phyloP scores from a whole-genome alignment of 2,329 filamentous ascomycete species.

The Alternaria sp. region DNA sequence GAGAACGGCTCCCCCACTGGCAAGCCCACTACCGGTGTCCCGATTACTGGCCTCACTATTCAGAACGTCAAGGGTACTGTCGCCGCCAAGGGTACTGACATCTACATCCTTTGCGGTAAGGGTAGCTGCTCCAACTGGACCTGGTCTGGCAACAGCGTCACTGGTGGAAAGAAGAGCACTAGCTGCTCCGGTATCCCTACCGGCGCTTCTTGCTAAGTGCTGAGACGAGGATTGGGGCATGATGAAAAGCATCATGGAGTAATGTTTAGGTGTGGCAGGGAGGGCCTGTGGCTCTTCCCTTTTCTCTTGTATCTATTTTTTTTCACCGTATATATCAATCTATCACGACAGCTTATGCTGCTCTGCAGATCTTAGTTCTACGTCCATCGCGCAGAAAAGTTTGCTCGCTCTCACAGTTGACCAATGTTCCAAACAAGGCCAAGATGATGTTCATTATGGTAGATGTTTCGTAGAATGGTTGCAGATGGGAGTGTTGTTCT shows the following conservation, averaged over 20 bases:
- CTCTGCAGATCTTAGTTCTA: background rate
- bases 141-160: constrained; percentile 57
- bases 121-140: constrained; percentile 64
- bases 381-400: too few species aligned
- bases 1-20: constrained; percentile 57
- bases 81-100: constrained; percentile 44
- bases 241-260: background rate
- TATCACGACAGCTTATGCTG: background rate
- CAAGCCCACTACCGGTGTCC: constrained; percentile 58
- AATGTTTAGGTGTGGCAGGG: background rate
- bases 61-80: constrained; percentile 54
- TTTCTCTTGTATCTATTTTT: constrained; percentile 2
- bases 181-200: constrained; percentile 48
- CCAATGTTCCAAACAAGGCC: background rate
- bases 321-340: background rate
- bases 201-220: constrained; percentile 47
- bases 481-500: background rate
- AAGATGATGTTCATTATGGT: too few species aligned
- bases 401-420: background rate
- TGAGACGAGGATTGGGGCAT: background rate
- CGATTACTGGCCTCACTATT: constrained; percentile 57
- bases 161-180: constrained; percentile 50
- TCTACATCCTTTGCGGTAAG: constrained; percentile 66
- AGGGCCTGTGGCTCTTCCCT: background rate
- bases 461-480: background rate